These are phyloP conservation scores for Pyrenochaeta sp. DNA, from an alignment of 2,329 filamentous ascomycete species.

Conservation along the genomic window DNA sequence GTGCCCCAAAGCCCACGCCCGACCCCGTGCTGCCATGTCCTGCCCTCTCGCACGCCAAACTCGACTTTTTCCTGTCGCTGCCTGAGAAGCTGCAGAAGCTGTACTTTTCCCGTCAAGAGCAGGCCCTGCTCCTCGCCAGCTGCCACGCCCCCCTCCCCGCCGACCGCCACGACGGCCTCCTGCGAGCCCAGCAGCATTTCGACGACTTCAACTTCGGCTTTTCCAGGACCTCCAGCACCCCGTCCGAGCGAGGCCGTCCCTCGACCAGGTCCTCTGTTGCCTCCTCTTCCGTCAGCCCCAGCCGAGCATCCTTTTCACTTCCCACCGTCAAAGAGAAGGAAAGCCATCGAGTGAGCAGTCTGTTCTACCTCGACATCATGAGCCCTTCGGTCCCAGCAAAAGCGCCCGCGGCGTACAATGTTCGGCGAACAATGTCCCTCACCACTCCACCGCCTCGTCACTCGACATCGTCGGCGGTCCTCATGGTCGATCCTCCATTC, in stretches of 20 bases:
- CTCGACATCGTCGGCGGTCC: slow-evolving; percentile 55
- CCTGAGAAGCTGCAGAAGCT: slow-evolving; percentile 76
- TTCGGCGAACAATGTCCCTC: slow-evolving; percentile 73
- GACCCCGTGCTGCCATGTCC: slow-evolving; percentile 36
- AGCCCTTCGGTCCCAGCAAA: slow-evolving; percentile 27
- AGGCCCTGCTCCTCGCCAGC: slow-evolving; percentile 61
- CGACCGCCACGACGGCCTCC: slow-evolving; percentile 12
- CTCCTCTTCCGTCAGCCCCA: slow-evolving; percentile 27
- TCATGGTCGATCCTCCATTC: slow-evolving; percentile 54
- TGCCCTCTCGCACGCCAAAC: slow-evolving; percentile 62
- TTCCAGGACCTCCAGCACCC: slow-evolving; percentile 9
- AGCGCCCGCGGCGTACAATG: slow-evolving; percentile 18
- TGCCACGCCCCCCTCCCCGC: slow-evolving; percentile 22
- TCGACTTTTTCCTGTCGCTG: slow-evolving; percentile 72
- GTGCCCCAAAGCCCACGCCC: slow-evolving; percentile 47
- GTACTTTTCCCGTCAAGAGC: slow-evolving; percentile 76
- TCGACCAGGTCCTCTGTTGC: slow-evolving; percentile 25
- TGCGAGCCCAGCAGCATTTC: slow-evolving; percentile 38
- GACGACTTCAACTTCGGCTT: slow-evolving; percentile 44
- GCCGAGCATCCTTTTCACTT: slow-evolving; percentile 17
- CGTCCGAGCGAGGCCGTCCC: slow-evolving; percentile 19
- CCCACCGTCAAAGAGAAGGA: slow-evolving; percentile 19
- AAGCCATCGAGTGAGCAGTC: slow-evolving; percentile 26
- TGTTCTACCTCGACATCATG: slow-evolving; percentile 40
- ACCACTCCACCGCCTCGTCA: slow-evolving; percentile 68